Evolutionary conservation across 2,329 filamentous ascomycete genomes (phyloP), one percentile per base, ranked within the genome.

Genomic region (Dichotomopilus funicola): DNA sequence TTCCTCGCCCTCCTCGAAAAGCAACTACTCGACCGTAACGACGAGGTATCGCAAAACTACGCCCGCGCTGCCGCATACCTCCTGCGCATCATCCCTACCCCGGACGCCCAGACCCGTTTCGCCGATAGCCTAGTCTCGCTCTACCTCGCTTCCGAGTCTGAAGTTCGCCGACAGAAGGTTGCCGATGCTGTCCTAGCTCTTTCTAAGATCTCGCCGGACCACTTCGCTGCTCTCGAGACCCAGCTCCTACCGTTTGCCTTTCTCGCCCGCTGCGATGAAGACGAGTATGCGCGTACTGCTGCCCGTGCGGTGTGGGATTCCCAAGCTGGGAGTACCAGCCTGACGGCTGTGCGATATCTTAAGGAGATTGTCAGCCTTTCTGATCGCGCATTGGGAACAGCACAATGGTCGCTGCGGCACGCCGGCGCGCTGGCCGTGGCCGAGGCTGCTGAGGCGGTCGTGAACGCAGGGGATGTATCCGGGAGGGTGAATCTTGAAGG

Each of bases 371-470:
- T 88, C 4, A 72, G 71, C 0, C 77, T 97, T 1, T 81, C 85
- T 1, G 76, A 82, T 38, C 75, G 78, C 38, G 81, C 89, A 52
- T 75, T 97, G 6, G 85, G 88, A 37, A 91, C 88, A 1, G 81
- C 88, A 1, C 88, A 89, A 64, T 99, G 94, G 94, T 85, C 85
- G 2, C 81, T 97, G 55, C 94, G 95, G 70, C 92, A 97, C 64
- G 89, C 89, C 0, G 88, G 88, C 7, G 90, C 91, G 6, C 82
- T 94, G 56, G 83, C 91, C 0, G 81, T 92, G 8, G 89, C 89
- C 1, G 87, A 88, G 46, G 82, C 87, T 54, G 79, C 90, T 10
- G 77, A 77, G 19, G 83, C 87, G 1, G 79, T 91, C 3, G 80
- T 80, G 35, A 75, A 76, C 10, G 82, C 81, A 19, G 78, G 80